Evolutionary conservation across 345 rosid species (phyloP), one percentile per base, ranked within the genome.

Genomic region (Turritis glabra): DNA sequence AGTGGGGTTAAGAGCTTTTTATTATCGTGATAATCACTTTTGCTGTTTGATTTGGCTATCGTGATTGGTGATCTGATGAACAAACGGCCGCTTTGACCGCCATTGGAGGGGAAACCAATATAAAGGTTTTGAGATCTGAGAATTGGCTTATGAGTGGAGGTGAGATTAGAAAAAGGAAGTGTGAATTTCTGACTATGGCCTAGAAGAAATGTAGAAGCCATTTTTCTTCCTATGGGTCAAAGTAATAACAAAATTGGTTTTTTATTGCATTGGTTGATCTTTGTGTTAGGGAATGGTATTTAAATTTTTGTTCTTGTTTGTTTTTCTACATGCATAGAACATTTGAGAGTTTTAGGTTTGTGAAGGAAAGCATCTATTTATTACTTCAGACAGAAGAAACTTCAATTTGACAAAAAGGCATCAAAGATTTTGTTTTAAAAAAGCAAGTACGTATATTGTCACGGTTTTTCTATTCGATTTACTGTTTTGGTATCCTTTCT

Each of bases 321-420:
- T 52, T 75, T 48, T 18, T 48, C 46, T 12, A 43, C 32, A 25
- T 33, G 72, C 51, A 29, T 44, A 27, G 52, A 47, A 71, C 22
- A 51, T 59, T 18, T 51, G 38, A 67, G 19, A 22, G 21, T 15
- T 53, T 65, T 27, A 62, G 46, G 8, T 11, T 38, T 60, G 58
- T 57, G 76, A 88, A 82, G 93, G 18, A 86, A 84, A 70, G 89
- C 60, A 86, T 80, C 80, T 22, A 57, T 8, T 10, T 56, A 12
- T 81, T 79, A 48, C 83, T 80, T 84, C 19, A 30, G 40, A 56
- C 51, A 27, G 9, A 74, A 64, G 82, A 40, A 81, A 71, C 65
- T 65, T 75, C 43, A 32, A 22, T 44, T 64, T 15, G 38, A 44
- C 63, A 73, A 29, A 60, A 71, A 79, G 77, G 85, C 46, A 82